Evolutionary conservation across 495 filamentous ascomycete species (phyloP).

Genomic region (Apodospora peruviana): DNA sequence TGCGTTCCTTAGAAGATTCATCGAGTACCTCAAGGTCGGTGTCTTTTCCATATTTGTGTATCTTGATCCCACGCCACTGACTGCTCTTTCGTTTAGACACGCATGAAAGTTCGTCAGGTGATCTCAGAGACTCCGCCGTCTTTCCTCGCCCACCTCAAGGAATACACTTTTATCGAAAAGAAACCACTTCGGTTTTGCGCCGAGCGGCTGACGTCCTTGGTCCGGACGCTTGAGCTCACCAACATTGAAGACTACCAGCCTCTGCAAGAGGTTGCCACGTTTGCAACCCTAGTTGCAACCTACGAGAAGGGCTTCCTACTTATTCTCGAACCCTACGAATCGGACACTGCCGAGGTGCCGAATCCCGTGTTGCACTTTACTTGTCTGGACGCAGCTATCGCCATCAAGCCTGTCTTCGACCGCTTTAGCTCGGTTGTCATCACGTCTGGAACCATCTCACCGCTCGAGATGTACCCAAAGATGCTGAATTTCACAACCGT

Average conservation of each 20-base stretch:
- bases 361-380: conserved; percentile 96
- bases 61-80: not conserved
- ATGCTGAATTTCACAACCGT: conserved; percentile 93
- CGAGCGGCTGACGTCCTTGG: conserved; percentile 89
- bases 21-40: conserved; percentile 84
- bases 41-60: not conserved
- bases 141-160: conserved; percentile 88
- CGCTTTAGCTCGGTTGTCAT: conserved; percentile 97
- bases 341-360: conserved; percentile 88
- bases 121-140: conserved; percentile 95
- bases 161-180: conserved; percentile 94
- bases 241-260: conserved; percentile 98
- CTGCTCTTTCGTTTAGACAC: conserved; percentile 46
- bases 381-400: conserved; percentile 95
- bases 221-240: conserved; percentile 90
- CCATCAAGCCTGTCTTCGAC: conserved; percentile 96
- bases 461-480: conserved; percentile 97
- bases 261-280: conserved; percentile 95
- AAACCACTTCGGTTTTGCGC: conserved; percentile 95
- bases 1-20: conserved; percentile 88
- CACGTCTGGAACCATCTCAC: conserved; percentile 95
- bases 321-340: conserved; percentile 94
- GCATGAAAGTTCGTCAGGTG: conserved; percentile 96
- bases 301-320: conserved; percentile 97
- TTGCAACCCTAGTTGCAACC: conserved; percentile 94